These are phyloP conservation scores for Albatrellus ellisii DNA, from an alignment of 768 basidiomycete species.

Conservation along the genomic window DNA sequence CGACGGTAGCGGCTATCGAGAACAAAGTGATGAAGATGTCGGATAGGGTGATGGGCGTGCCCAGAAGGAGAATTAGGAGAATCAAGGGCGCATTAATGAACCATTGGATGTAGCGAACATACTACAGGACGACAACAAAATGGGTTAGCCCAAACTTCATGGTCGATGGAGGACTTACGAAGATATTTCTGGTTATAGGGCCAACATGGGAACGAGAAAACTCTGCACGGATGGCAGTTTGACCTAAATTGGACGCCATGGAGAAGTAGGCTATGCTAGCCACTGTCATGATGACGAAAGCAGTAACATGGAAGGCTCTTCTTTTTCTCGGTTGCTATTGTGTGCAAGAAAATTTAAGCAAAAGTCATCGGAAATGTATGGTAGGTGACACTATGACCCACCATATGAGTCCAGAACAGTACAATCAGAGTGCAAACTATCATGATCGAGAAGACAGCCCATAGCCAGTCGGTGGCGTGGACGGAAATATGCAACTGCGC, in stretches of 20 bases:
- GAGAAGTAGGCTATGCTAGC: conserved; percentile 35
- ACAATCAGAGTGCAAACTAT: conserved; percentile 24
- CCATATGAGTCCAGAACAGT: conserved; percentile 26
- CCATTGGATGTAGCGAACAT: conserved; percentile 35
- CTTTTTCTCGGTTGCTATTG: background rate
- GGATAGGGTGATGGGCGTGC: conserved; percentile 29
- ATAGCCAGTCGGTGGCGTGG: conserved; percentile 38
- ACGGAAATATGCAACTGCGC: conserved; percentile 28
- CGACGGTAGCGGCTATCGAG: conserved; percentile 29
- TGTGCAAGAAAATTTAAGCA: background rate
- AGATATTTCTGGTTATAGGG: conserved; percentile 24
- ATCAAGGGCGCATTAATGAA: conserved; percentile 34
- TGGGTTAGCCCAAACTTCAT: background rate
- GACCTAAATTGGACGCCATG: conserved; percentile 46
- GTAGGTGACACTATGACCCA: conserved; percentile 15
- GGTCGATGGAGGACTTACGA: conserved; percentile 20
- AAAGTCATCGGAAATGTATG: background rate
- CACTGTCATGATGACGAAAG: conserved; percentile 31
- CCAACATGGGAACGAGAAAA: conserved; percentile 20
- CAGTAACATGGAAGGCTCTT: conserved; percentile 30
- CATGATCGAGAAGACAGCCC: conserved; percentile 44
- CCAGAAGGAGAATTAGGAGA: conserved; percentile 29
- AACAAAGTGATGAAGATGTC: conserved; percentile 30
- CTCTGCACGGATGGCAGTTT: conserved; percentile 29
- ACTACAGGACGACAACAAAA: conserved; percentile 16